phyloP scores from a whole-genome alignment of 228 moss, liverwort and hornwort genomes.

The Sphagnum fallax region DNA sequence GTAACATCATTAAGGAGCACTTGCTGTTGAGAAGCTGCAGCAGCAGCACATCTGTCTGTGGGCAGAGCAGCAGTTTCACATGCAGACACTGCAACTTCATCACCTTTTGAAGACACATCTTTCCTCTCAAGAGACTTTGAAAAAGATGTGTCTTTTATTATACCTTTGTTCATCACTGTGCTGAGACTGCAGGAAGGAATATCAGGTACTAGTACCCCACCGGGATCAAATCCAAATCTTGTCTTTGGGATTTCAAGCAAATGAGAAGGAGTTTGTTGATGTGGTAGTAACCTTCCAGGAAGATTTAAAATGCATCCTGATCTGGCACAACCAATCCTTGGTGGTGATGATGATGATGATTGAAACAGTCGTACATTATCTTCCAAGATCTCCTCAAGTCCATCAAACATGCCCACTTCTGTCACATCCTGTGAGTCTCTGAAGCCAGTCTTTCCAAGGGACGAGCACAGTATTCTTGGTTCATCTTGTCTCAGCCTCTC shows the following conservation, averaged over 20 bases:
- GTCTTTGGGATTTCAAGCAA: slow-evolving; percentile 6
- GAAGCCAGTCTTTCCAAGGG: neutral
- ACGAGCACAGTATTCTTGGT: neutral
- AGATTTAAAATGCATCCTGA: slow-evolving; percentile 17
- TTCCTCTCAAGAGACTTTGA: no score
- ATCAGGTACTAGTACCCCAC: neutral
- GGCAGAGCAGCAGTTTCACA: no score
- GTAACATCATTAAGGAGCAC: no score
- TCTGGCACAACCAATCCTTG: neutral
- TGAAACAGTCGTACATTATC: neutral
- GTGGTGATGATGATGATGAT: neutral
- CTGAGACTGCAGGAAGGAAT: neutral
- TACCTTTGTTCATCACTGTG: neutral
- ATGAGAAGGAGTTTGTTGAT: slow-evolving; percentile 5
- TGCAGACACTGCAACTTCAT: no score
- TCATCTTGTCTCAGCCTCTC: neutral
- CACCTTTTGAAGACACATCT: no score
- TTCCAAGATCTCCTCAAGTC: neutral
- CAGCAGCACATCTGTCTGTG: no score
- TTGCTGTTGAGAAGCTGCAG: no score
- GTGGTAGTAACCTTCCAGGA: slow-evolving; percentile 7
- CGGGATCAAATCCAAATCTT: slow-evolving; percentile 17
- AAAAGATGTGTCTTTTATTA: no score
- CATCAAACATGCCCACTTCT: neutral
- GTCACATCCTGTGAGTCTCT: slow-evolving; percentile 1